These are phyloP conservation scores for Yamadazyma oceani DNA, from an alignment of 1,139 yeast genomes.

Conservation along the genomic window DNA sequence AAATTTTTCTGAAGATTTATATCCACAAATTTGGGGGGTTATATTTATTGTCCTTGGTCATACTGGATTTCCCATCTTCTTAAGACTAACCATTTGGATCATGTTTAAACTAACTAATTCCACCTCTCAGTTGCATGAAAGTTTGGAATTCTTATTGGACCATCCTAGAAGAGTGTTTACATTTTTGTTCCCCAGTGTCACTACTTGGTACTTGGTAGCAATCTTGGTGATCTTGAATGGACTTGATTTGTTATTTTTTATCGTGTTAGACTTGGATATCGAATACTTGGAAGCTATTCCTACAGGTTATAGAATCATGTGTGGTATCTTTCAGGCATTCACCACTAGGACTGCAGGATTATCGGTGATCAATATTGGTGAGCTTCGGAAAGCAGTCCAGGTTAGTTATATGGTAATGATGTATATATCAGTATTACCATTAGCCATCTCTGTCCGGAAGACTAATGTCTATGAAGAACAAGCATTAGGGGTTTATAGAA, in stretches of 20 bases:
- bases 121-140: slow-evolving; percentile 64
- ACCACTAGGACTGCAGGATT: slow-evolving; percentile 94
- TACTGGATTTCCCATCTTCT: slow-evolving; percentile 83
- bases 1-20: slow-evolving; percentile 61
- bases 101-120: slow-evolving; percentile 66
- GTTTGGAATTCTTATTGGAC: slow-evolving; percentile 81
- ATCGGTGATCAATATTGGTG: slow-evolving; percentile 62
- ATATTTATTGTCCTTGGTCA: slow-evolving; percentile 84
- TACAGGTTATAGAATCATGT: slow-evolving; percentile 66
- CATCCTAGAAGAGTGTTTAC: slow-evolving; percentile 98
- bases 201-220: slow-evolving; percentile 91
- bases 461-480: slow-evolving; percentile 98
- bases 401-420: slow-evolving; percentile 94
- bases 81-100: slow-evolving; percentile 80
- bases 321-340: slow-evolving; percentile 86
- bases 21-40: slow-evolving; percentile 58
- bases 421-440: slow-evolving; percentile 93
- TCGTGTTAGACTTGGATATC: slow-evolving; percentile 8
- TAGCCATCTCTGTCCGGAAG: slow-evolving; percentile 92
- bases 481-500: slow-evolving; percentile 79
- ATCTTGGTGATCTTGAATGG: slow-evolving; percentile 73
- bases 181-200: slow-evolving; percentile 80
- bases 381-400: slow-evolving; percentile 83
- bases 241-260: slow-evolving; percentile 44
- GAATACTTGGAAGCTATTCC: slow-evolving; percentile 48